Conservation (phyloP, 192 early-diverging fungal species). For the Rhizophlyctis rosea region DNA sequence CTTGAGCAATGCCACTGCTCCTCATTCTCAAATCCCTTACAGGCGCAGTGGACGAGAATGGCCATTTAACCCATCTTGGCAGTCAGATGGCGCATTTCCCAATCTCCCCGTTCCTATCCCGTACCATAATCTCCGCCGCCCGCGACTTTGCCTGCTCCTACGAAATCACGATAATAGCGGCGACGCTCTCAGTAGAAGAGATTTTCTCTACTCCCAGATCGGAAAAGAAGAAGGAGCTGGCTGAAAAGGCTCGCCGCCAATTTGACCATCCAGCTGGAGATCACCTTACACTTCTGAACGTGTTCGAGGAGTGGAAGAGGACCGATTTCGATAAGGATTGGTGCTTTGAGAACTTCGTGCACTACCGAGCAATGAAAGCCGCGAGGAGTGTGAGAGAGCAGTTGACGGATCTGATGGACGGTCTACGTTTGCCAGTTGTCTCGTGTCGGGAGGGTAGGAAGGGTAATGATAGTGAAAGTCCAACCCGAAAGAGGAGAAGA, state of each 20-base stretch:
- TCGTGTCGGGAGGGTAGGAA: constrained; percentile 7
- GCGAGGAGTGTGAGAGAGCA: constrained; percentile 48
- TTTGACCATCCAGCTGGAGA: constrained; percentile 44
- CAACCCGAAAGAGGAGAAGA: background rate
- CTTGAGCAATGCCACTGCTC: constrained; percentile 7
- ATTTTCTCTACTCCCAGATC: constrained; percentile 34
- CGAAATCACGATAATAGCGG: constrained; percentile 48
- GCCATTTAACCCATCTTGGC: constrained; percentile 44
- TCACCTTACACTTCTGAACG: constrained; percentile 45
- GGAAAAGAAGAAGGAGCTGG: constrained; percentile 30
- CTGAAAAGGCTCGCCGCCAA: constrained; percentile 22
- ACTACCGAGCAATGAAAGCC: constrained; percentile 42
- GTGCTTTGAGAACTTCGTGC: constrained; percentile 41
- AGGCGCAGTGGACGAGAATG: constrained; percentile 50
- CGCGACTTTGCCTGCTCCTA: constrained; percentile 34
- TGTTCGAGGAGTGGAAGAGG: constrained; percentile 44
- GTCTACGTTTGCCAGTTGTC: constrained; percentile 28
- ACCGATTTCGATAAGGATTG: constrained; percentile 31
- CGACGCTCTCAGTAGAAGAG: constrained; percentile 54
- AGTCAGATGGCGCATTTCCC: constrained; percentile 45
- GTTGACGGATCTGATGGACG: constrained; percentile 35
- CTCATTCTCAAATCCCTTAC: constrained; percentile 5
- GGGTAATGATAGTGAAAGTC: too few species aligned
- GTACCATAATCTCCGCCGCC: constrained; percentile 37
- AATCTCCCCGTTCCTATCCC: constrained; percentile 41